Percentiles rank a stretch among this genome's conserved stretches.
phyloP scores from a whole-genome alignment of 352 stramenopile species.

The Pythium plurisporium region DNA sequence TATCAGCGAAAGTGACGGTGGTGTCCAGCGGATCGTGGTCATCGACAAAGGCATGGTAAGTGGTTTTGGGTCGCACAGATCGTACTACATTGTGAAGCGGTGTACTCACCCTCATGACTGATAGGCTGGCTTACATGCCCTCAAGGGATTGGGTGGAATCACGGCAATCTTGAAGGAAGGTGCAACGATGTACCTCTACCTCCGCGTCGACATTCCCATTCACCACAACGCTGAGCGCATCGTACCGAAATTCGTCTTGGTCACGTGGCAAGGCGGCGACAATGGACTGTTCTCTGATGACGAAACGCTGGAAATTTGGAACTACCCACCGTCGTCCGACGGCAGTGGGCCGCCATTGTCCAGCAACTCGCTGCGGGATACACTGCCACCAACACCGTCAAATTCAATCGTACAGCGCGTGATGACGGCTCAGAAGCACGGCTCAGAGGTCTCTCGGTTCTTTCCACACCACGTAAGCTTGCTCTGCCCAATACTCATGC shows the following conservation, averaged over 20 bases:
- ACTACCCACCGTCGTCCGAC: slow-evolving; percentile 12
- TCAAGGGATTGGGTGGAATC: slow-evolving; percentile 83
- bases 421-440: slow-evolving; percentile 73
- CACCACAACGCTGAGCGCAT: slow-evolving; percentile 76
- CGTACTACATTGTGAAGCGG: no score
- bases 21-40: slow-evolving; percentile 64
- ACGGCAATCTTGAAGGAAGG: slow-evolving; percentile 64
- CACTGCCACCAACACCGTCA: slow-evolving; percentile 21
- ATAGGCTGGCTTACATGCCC: slow-evolving; percentile 71
- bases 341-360: slow-evolving; percentile 15
- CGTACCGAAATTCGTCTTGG: slow-evolving; percentile 84
- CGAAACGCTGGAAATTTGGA: slow-evolving; percentile 28
- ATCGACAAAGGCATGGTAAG: slow-evolving; percentile 86
- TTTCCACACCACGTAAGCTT: slow-evolving; percentile 86
- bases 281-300: slow-evolving; percentile 65
- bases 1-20: slow-evolving; percentile 49
- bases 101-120: no score
- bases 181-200: slow-evolving; percentile 87
- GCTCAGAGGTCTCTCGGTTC: slow-evolving; percentile 82
- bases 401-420: slow-evolving; percentile 77
- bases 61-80: neutral
- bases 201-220: slow-evolving; percentile 82
- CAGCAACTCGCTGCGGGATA: slow-evolving; percentile 20
- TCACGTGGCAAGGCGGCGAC: slow-evolving; percentile 74
- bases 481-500: no score